Base-by-base conservation (phyloP, 345 rosid species). In the Nephelium lappaceum region DNA sequence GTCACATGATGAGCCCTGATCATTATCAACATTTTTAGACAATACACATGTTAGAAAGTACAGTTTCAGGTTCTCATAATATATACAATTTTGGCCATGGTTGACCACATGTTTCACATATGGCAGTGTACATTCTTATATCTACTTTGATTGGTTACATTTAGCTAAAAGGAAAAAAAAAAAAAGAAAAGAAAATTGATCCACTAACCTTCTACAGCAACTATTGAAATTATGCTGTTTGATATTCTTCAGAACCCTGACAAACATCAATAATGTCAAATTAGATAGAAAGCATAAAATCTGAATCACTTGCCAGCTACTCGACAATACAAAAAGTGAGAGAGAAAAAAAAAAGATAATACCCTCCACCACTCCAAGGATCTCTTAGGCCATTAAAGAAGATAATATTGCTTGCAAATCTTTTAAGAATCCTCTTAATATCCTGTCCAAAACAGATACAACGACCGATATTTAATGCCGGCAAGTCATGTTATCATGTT, bases 311-410 rank as follows among this genome's bases (percentile, higher is more conserved):
- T 8, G 39, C 67, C 67, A 25, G 12, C 24, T 58, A 58, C 67
- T 24, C 6, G 19, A 36, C 24, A 42, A 2, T 15, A 57, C 23
- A 27, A 65, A 24, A 36, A 31, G 16, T 0, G 10, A n/a, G n/a
- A n/a, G 11, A 31, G 7, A 64, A 12, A 68, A 11, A 38, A 25
- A 41, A 69, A 12, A 61, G 43, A 73, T 31, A n/a, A n/a, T 71
- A 85, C 90, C 92, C 93, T 79, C 93, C 95, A 58, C 88, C 92
- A 57, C 92, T 91, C 95, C 93, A 88, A 57, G 95, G 95, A 71
- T 89, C 95, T 85, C 93, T 86, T 77, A 89, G 75, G 58, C 93
- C 95, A 83, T 91, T 91, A 71, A 87, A 91, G 89, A 91, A 88
- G 80, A 89, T 88, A 10, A 91, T 88, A 42, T 89, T 91, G 81